Percentiles rank a stretch among this genome's conserved stretches.
phyloP scores from a whole-genome alignment of 352 stramenopile genomes.

The Globisporangium takayamanum region DNA sequence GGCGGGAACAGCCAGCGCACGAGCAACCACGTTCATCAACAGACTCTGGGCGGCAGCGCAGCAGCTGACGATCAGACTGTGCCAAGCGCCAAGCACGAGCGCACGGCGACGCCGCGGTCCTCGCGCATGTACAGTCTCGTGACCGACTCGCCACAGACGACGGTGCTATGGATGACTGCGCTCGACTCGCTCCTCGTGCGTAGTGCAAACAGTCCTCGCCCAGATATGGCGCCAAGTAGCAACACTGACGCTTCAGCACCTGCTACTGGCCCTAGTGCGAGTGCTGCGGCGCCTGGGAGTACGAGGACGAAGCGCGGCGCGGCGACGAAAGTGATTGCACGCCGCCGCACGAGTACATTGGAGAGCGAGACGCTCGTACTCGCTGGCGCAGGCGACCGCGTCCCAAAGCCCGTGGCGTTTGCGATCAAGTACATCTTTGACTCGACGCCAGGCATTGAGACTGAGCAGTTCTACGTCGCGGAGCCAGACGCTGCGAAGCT shows the following conservation, averaged over 20 bases:
- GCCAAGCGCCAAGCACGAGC: slow-evolving; percentile 18
- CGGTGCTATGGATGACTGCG: slow-evolving; percentile 66
- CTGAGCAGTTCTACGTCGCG: slow-evolving; percentile 58
- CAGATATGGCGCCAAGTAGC: slow-evolving; percentile 26
- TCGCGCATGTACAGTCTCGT: slow-evolving; percentile 75
- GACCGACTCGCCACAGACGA: slow-evolving; percentile 66
- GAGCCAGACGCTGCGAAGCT: slow-evolving; percentile 43
- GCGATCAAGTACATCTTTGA: slow-evolving; percentile 84
- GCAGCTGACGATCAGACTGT: not conserved
- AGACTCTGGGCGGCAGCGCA: not conserved
- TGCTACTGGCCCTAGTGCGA: not conserved
- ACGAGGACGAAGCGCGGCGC: not conserved
- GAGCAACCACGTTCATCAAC: slow-evolving; percentile 9
- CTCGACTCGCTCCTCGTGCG: slow-evolving; percentile 63
- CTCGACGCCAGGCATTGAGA: slow-evolving; percentile 73
- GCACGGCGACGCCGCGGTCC: slow-evolving; percentile 48
- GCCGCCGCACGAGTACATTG: slow-evolving; percentile 34
- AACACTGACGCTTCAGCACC: slow-evolving; percentile 7
- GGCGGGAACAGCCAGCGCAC: slow-evolving; percentile 9
- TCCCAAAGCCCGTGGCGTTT: slow-evolving; percentile 49
- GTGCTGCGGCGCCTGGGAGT: too few relatives aligned
- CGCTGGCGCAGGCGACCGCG: slow-evolving; percentile 26
- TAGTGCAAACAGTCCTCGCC: slow-evolving; percentile 70
- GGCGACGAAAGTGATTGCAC: slow-evolving; percentile 18
- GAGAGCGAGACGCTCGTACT: slow-evolving; percentile 47